A percentile compares a stretch with the other conserved stretches of the same genome.
phyloP scores from a whole-genome alignment of 2,329 filamentous ascomycete genomes.

The Dactylellina sp. region DNA sequence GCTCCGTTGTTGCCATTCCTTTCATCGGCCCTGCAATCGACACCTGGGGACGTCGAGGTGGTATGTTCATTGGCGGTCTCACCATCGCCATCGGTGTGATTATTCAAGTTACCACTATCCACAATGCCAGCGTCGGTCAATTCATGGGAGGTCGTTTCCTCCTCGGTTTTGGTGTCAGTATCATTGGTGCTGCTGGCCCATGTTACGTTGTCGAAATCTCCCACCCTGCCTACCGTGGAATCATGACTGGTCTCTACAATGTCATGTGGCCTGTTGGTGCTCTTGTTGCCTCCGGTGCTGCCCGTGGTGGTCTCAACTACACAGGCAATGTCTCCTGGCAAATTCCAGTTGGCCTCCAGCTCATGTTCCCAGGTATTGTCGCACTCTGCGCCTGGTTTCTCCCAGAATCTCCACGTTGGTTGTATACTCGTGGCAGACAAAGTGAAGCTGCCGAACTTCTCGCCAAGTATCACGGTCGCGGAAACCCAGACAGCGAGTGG shows the following conservation, averaged over 20 bases:
- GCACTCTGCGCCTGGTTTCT: conserved; percentile 53
- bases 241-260: conserved; percentile 65
- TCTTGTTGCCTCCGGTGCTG: conserved; percentile 67
- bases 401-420: conserved; percentile 61
- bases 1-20: conserved; percentile 70
- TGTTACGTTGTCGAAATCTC: conserved; percentile 63
- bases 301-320: conserved; percentile 60
- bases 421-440: conserved; percentile 67
- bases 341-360: conserved; percentile 66
- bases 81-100: conserved; percentile 69
- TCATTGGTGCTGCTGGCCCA: conserved; percentile 58
- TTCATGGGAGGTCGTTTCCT: conserved; percentile 69
- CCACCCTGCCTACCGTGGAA: conserved; percentile 60
- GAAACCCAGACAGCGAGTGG: conserved; percentile 64
- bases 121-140: conserved; percentile 61
- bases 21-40: conserved; percentile 70
- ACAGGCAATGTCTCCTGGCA: conserved; percentile 65
- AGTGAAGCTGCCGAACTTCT: conserved; percentile 66
- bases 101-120: conserved; percentile 66
- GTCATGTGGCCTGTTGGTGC: conserved; percentile 65
- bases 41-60: conserved; percentile 66
- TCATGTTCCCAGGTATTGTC: conserved; percentile 63
- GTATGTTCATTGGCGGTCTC: conserved; percentile 68
- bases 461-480: conserved; percentile 61
- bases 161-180: conserved; percentile 67